Conservation (phyloP, 2,329 filamentous ascomycete species). For the Colletotrichum sp. region DNA sequence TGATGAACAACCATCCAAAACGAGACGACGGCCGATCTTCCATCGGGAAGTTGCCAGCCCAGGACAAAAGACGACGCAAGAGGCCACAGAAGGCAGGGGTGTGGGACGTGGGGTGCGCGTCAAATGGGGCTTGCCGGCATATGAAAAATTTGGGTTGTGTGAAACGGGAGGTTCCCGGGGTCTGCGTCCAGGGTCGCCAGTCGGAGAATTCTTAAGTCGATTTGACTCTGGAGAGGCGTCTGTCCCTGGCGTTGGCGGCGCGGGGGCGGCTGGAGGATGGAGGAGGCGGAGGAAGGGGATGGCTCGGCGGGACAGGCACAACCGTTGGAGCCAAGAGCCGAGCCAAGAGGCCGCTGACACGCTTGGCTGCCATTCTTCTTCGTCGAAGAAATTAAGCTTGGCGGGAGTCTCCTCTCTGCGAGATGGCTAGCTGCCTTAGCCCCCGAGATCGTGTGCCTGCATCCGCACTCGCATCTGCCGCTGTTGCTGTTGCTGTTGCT, state of each 20-base stretch:
- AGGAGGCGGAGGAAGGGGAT: neutral
- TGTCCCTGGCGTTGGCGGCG: neutral
- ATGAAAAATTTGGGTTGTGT: slow-evolving; percentile 5
- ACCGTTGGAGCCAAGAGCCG: slow-evolving; percentile 7
- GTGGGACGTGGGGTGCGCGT: slow-evolving; percentile 10
- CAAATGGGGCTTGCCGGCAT: slow-evolving; percentile 3
- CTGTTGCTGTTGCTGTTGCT: neutral
- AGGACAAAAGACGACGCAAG: neutral
- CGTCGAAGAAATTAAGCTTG: neutral
- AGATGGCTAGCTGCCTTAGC: neutral
- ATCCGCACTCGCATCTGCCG: slow-evolving; percentile 1
- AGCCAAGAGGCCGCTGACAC: slow-evolving; percentile 14
- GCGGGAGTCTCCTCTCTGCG: neutral
- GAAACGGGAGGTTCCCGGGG: slow-evolving; percentile 6
- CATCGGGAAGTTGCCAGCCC: slow-evolving; percentile 2
- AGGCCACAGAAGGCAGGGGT: neutral
- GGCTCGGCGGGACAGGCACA: neutral
- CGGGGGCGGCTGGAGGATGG: slow-evolving; percentile 9
- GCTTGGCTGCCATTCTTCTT: neutral
- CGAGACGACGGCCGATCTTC: slow-evolving; percentile 19
- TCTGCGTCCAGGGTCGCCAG: neutral
- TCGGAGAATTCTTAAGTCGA: slow-evolving; percentile 20
- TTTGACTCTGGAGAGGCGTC: slow-evolving; percentile 13
- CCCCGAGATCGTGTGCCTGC: neutral
- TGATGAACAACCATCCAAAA: slow-evolving; percentile 12